Base-by-base conservation (phyloP, 257 asterid genomes). In the Salvia rosmarinus region DNA sequence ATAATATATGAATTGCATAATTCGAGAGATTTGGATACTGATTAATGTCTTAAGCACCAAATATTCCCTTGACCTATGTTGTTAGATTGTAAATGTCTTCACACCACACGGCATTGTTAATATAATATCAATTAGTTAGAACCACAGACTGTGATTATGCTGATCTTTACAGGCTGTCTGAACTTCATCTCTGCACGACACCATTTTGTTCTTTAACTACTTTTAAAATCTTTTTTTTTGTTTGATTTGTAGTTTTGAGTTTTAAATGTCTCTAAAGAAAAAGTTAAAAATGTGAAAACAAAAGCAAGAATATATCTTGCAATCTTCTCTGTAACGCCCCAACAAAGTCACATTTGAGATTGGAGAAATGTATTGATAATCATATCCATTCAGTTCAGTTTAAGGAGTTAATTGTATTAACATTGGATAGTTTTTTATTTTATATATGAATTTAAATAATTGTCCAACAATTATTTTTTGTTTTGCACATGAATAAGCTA, bases 91-190 rank as follows among this genome's bases (percentile, higher is more conserved):
- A 51, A 6, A 32, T 69, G 68, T n/a, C 35, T 30, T 51, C 32
- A 54, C 60, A 44, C 55, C 67, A 55, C 69, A 34, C 62, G 76
- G 73, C 77, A 70, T 52, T 70, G 40, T 64, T 23, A 71, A 64
- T 71, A 46, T 64, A 69, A 11, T 76, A 69, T 10, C 40, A 55
- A 35, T 35, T 23, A 67, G 21, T 71, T 77, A 39, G 54, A 46
- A 40, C 66, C 55, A 57, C 16, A 57, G 42, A 72, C 51, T 71
- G 68, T 28, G 74, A 65, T 68, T 68, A 68, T 68, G 60, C 64
- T 69, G 21, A n/a, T 44, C 61, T 78, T 78, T 74, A 69, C 77
- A 74, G 79, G 34, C 74, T 79, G 83, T 79, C 74, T 57, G 14
- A 42, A 61, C 61, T 67, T 69, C 59, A 42, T 46, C 60, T n/a